Conservation (phyloP, 306 rosid genomes). For the Malus orientalis region DNA sequence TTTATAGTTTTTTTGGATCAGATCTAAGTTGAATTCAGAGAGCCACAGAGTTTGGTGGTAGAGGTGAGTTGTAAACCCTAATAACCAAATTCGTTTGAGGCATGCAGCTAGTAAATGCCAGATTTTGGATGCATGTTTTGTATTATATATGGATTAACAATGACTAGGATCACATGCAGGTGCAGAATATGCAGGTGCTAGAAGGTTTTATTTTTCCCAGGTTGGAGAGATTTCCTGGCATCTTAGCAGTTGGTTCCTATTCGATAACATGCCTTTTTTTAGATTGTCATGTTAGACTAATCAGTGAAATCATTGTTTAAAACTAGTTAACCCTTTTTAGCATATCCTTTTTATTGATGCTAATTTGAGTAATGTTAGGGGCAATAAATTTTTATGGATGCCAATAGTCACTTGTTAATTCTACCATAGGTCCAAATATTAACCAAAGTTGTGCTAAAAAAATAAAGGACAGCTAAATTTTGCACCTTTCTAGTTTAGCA, state of each 20-base stretch:
- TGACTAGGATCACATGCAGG: neutral
- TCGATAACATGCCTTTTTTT: neutral
- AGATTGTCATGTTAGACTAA: neutral
- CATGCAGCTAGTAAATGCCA: neutral
- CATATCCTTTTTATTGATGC: neutral
- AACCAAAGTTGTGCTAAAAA: too few relatives aligned
- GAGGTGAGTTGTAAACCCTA: neutral
- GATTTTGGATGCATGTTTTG: neutral
- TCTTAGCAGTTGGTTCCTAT: neutral
- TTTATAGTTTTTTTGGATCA: slow-evolving; percentile 6
- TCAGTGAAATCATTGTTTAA: neutral
- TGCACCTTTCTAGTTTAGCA: too few relatives aligned
- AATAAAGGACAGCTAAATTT: too few relatives aligned
- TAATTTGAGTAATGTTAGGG: too few relatives aligned
- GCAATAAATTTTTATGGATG: too few relatives aligned
- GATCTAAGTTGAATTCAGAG: slow-evolving; percentile 1
- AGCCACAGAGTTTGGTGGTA: neutral
- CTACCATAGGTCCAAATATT: too few relatives aligned
- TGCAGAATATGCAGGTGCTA: neutral
- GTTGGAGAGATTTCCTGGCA: neutral
- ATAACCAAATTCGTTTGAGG: neutral
- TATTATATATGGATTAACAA: neutral
- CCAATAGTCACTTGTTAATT: too few relatives aligned
- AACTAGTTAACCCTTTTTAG: too few relatives aligned
- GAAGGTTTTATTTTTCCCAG: neutral